Conservation (phyloP, 78 protist species). For the Polysphondylium violaceum region DNA sequence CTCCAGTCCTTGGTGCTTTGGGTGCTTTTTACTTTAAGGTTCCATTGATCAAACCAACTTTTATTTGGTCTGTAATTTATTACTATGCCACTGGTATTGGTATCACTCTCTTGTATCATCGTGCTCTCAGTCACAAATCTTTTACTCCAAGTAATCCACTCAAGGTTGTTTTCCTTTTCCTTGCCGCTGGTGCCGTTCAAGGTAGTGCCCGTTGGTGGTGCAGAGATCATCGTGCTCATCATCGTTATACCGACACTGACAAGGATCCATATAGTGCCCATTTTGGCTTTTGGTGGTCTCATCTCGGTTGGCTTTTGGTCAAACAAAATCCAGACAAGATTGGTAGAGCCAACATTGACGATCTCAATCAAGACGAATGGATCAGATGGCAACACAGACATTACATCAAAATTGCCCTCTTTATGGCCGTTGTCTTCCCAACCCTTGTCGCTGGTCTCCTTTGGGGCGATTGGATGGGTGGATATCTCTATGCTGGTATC, state of each 20-base stretch:
- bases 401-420: slow-evolving; percentile 57
- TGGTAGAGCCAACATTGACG: slow-evolving; percentile 70
- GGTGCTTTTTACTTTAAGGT: slow-evolving; percentile 17
- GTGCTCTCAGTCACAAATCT: slow-evolving; percentile 77
- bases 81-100: slow-evolving; percentile 85
- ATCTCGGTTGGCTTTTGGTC: slow-evolving; percentile 91
- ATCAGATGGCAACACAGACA: slow-evolving; percentile 83
- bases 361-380: slow-evolving; percentile 59
- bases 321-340: slow-evolving; percentile 86
- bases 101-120: slow-evolving; percentile 89
- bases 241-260: slow-evolving; percentile 90
- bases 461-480: slow-evolving; percentile 86
- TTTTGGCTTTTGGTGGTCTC: slow-evolving; percentile 89
- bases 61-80: slow-evolving; percentile 51
- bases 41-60: slow-evolving; percentile 34
- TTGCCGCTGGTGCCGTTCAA: slow-evolving; percentile 87
- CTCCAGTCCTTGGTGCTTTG: slow-evolving; percentile 61
- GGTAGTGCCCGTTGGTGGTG: slow-evolving; percentile 90
- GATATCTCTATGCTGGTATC: slow-evolving; percentile 78
- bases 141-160: slow-evolving; percentile 36
- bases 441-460: slow-evolving; percentile 68
- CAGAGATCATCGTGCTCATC: slow-evolving; percentile 93
- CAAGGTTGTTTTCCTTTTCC: not conserved
- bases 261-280: slow-evolving; percentile 90
- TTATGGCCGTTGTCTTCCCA: slow-evolving; percentile 73